Conservation (phyloP, 179 eudicot species). For the Amaranthus tricolor region DNA sequence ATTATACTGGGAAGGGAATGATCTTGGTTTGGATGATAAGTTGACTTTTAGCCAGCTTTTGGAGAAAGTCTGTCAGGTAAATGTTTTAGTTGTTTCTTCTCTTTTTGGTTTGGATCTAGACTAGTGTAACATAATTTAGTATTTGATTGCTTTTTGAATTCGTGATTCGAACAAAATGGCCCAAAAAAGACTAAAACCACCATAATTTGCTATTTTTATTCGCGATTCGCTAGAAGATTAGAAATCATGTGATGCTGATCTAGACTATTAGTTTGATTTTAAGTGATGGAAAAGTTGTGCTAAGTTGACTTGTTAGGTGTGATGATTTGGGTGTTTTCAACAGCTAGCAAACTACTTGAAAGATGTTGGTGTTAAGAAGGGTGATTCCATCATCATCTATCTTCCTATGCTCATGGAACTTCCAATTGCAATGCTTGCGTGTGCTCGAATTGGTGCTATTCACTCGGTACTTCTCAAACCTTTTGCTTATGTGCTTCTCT, state of each 20-base stretch:
- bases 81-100: not conserved
- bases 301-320: constrained; percentile 1
- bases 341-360: constrained; percentile 97
- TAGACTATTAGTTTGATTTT: not conserved
- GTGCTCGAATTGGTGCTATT: constrained; percentile 97
- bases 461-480: constrained; percentile 66
- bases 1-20: constrained; percentile 94
- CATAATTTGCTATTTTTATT: no score
- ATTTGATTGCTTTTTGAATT: no score
- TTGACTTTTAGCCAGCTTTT: constrained; percentile 84
- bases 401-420: constrained; percentile 97
- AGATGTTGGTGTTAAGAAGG: constrained; percentile 79
- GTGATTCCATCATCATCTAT: constrained; percentile 93
- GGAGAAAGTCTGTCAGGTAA: constrained; percentile 92
- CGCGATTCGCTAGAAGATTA: no score
- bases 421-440: constrained; percentile 96
- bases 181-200: no score
- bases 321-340: constrained; percentile 15
- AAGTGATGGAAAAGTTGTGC: not conserved
- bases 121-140: no score
- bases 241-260: no score
- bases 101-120: not conserved
- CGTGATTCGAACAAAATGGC: no score
- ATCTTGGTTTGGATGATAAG: constrained; percentile 63
- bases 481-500: not conserved